Base-by-base conservation (phyloP, 805 yeast species). In the Zygoascus flipseniorum region DNA sequence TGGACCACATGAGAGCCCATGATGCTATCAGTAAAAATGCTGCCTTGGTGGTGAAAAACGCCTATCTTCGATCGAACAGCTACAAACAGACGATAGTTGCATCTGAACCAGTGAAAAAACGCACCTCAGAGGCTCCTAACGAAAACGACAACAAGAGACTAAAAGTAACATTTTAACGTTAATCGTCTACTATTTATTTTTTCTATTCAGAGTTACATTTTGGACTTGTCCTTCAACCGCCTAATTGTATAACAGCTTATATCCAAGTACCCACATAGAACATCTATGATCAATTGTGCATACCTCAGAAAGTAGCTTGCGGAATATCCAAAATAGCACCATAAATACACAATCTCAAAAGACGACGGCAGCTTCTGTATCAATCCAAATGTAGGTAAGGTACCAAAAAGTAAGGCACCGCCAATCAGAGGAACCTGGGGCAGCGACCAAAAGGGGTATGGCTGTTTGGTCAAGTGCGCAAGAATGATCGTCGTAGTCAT, bases 391-490 rank as follows among this genome's bases (percentile, higher is more conserved):
- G 26, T 73, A 5, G 60, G 97, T 86, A 55, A 82, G 69, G 57
- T 47, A 32, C 67, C 69, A 59, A 70, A 72, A 32, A 70, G 48
- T 6, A 72, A 18, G 3, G 72, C 61, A 8, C 73, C 76, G 5
- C 59, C 47, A 31, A 62, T 52, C 19, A 70, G 58, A 10, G 73
- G 68, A 14, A 81, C 72, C 75, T 82, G 76, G 4, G 95, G 86
- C 31, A 86, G 75, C 50, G 88, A 86, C 58, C 78, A 62, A 65
- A 73, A 72, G 37, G 99, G 99, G 75, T 86, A 92, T 13, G 72
- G 69, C 67, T 89, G 96, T 51, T 79, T 72, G 10, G 98, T 89
- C 61, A 92, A 78, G 67, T 93, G 98, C 11, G 88, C 89, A 57
- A 87, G 76, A 63, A 92, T 93, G 39, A 72, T 66, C 31, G 72